Base-by-base conservation (phyloP, 192 early-diverging fungal genomes). In the Backusella circina region DNA sequence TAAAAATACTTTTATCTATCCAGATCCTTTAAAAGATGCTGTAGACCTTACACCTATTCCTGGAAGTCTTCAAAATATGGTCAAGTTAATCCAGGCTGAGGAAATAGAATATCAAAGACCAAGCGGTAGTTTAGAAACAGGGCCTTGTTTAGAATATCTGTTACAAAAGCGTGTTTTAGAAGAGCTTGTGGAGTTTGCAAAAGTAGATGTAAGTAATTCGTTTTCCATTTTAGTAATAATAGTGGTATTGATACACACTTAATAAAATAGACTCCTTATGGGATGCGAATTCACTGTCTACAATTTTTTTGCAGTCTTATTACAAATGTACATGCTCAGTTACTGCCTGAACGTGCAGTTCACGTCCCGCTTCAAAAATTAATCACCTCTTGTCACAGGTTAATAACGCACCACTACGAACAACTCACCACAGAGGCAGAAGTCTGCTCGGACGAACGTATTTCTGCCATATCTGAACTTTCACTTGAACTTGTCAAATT, bases 281-380 rank as follows among this genome's bases (percentile, higher is more conserved):
- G 81, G 32, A 82, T 82, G 81, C 74, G 81, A 18, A 70, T 82
- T 15, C 77, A 78, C n/a, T 78, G 75, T 74, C 66, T 82, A 32
- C 74, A 77, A 39, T 82, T 82, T 51, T 82, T 82, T 26, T 75
- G 72, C 37, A 73, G 71, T 28, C 41, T 82, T 16, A 74, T 82
- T 35, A 82, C 74, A 30, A 82, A 76, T 64, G 78, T 82, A n/a
- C 81, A 82, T 65, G 81, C 81, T 21, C 81, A 82, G 67, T 50
- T 82, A 51, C 65, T 82, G 30, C 81, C 81, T 30, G 81, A 82
- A 28, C 67, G 81, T 26, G 81, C 81, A 39, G 77, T 82, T 18
- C 81, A 82, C 74, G 76, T 79, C 13, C 81, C 81, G 21, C 72
- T 82, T 30, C 74, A 82, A 36, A 82, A 82, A 70, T 70, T 82